Conservation (phyloP, 768 basidiomycete species). For the Tricholoma saponaceum region DNA sequence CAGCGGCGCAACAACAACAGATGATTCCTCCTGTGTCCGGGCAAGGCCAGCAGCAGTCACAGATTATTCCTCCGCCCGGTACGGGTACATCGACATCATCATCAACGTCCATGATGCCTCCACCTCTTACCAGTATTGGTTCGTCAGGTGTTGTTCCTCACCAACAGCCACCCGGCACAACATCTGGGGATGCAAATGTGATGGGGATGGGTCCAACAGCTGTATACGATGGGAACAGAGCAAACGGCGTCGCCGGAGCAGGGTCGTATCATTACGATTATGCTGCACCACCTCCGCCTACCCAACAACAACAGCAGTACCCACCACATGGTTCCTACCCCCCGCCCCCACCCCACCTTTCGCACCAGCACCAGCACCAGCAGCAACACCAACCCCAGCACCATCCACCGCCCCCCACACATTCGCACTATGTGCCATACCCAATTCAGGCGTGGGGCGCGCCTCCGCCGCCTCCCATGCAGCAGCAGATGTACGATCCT, state of each 20-base stretch:
- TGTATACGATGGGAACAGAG: background rate
- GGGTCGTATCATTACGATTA: background rate
- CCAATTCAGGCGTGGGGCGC: slow-evolving; percentile 10
- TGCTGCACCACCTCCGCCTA: background rate
- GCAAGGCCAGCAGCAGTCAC: slow-evolving; percentile 22
- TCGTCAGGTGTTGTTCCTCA: background rate
- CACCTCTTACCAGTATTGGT: background rate
- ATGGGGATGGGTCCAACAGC: background rate
- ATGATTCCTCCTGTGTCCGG: slow-evolving; percentile 3
- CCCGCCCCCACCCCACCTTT: background rate
- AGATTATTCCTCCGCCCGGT: background rate
- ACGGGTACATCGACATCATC: background rate
- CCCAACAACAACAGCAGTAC: slow-evolving; percentile 1
- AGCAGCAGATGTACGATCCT: slow-evolving; percentile 14
- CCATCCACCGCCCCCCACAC: background rate
- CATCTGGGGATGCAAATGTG: background rate
- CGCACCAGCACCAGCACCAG: background rate
- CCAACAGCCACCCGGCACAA: background rate
- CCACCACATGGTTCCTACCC: background rate
- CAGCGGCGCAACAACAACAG: background rate
- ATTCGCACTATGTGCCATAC: background rate
- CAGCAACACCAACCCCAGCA: background rate
- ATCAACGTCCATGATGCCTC: background rate
- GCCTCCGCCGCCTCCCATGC: slow-evolving; percentile 6
- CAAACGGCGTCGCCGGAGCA: background rate